Conservation (phyloP, 768 basidiomycete species). For the Boletellus ananiceps region DNA sequence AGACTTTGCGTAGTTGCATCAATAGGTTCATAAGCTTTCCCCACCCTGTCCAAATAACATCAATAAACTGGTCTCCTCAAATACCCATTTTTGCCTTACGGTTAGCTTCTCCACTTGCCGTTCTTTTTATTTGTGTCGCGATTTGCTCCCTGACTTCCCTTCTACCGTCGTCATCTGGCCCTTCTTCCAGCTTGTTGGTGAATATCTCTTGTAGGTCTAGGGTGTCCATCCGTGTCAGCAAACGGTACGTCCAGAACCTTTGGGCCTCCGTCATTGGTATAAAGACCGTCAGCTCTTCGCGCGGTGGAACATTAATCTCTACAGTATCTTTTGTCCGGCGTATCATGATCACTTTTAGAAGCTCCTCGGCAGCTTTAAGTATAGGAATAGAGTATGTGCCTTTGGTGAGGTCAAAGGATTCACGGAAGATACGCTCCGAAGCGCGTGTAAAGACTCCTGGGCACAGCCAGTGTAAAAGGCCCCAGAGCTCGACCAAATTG, state of each 20-base stretch:
- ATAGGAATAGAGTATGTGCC: conserved; percentile 50
- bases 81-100: conserved; percentile 18
- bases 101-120: conserved; percentile 27
- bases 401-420: conserved; percentile 49
- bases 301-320: conserved; percentile 47
- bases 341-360: conserved; percentile 53
- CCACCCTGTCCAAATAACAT: conserved; percentile 38
- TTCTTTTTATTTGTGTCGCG: conserved; percentile 34
- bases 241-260: conserved; percentile 56
- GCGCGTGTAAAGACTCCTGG: conserved; percentile 47
- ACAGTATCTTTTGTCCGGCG: conserved; percentile 55
- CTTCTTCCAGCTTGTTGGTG: conserved; percentile 25
- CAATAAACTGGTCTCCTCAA: not conserved
- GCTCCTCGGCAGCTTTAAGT: conserved; percentile 43
- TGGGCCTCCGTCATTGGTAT: conserved; percentile 56
- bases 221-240: conserved; percentile 50
- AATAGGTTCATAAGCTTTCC: conserved; percentile 61
- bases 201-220: conserved; percentile 49
- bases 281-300: conserved; percentile 54
- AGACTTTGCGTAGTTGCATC: conserved; percentile 66
- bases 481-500: conserved; percentile 55
- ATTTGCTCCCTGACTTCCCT: conserved; percentile 39
- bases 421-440: conserved; percentile 45
- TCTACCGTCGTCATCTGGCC: conserved; percentile 32
- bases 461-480: conserved; percentile 52